phyloP scores from a whole-genome alignment of 2,329 filamentous ascomycete species.

The Alternaria solani region DNA sequence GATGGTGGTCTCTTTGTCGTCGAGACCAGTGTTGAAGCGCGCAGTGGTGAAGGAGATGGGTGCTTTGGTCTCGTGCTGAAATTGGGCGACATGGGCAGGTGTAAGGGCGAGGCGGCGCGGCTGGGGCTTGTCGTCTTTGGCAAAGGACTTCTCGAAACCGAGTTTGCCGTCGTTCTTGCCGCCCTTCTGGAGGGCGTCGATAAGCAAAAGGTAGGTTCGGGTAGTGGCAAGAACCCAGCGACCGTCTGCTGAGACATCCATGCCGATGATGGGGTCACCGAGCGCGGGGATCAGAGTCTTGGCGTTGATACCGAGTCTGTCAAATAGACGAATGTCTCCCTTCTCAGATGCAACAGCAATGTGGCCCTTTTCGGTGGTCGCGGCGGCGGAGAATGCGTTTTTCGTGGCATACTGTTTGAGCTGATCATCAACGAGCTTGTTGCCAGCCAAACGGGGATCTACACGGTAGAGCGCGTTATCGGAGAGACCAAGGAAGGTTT shows the following conservation, averaged over 20 bases:
- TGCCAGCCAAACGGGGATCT: constrained; percentile 86
- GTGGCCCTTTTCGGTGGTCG: constrained; percentile 95
- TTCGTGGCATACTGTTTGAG: constrained; percentile 97
- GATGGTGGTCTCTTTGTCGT: constrained; percentile 86
- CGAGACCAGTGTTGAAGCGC: constrained; percentile 89
- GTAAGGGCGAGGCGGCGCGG: constrained; percentile 88
- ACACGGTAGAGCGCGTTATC: constrained; percentile 92
- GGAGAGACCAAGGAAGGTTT: constrained; percentile 93
- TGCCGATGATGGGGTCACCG: constrained; percentile 90
- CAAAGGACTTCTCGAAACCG: constrained; percentile 94
- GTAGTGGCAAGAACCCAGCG: constrained; percentile 96
- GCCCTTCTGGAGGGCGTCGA: constrained; percentile 87
- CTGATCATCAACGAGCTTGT: constrained; percentile 91
- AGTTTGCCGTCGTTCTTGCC: constrained; percentile 98
- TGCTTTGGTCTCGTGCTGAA: constrained; percentile 92
- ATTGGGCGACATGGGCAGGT: constrained; percentile 93
- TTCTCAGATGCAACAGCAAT: constrained; percentile 98
- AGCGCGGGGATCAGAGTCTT: constrained; percentile 97
- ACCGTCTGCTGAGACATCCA: constrained; percentile 94
- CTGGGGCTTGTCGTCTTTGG: constrained; percentile 91
- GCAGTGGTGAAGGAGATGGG: constrained; percentile 88
- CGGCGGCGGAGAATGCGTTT: constrained; percentile 94
- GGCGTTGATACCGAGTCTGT: constrained; percentile 93
- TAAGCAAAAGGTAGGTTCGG: constrained; percentile 90
- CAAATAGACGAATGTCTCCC: constrained; percentile 95